These are phyloP conservation scores for Neurospora africana DNA, from an alignment of 495 filamentous ascomycete species.

Conservation along the genomic window DNA sequence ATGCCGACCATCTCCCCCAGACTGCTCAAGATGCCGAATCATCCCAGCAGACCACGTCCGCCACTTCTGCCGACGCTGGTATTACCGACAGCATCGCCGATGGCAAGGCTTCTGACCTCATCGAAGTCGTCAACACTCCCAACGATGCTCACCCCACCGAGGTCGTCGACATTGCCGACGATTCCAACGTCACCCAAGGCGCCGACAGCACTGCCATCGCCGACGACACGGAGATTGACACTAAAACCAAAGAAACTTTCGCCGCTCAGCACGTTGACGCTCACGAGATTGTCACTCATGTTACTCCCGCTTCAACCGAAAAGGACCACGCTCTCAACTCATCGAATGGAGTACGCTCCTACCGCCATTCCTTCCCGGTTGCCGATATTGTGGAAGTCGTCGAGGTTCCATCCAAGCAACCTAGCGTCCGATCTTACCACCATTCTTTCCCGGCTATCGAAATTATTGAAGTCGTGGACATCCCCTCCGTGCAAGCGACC, in stretches of 20 bases:
- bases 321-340: neutral
- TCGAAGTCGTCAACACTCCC: fast-evolving
- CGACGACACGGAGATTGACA: neutral
- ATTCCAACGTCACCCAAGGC: neutral
- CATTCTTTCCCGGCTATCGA: neutral
- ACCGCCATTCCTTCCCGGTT: neutral
- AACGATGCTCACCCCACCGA: neutral
- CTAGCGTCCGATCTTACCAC: neutral
- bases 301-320: fast-evolving
- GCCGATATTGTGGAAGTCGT: neutral
- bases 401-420: neutral
- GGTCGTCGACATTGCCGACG: neutral
- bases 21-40: fast-evolving
- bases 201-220: neutral
- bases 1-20: neutral
- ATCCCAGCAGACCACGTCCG: neutral
- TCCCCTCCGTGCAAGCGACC: neutral
- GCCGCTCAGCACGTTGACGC: neutral
- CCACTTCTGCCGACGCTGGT: fast-evolving
- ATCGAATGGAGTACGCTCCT: neutral
- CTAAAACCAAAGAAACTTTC: neutral
- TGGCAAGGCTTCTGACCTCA: fast-evolving
- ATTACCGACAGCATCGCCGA: neutral
- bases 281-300: neutral
- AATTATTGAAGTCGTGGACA: neutral